A percentile compares a stretch with the other conserved stretches of the same genome.
Conservation (phyloP, 75 land plant genomes). For the Larix kaempferi region DNA sequence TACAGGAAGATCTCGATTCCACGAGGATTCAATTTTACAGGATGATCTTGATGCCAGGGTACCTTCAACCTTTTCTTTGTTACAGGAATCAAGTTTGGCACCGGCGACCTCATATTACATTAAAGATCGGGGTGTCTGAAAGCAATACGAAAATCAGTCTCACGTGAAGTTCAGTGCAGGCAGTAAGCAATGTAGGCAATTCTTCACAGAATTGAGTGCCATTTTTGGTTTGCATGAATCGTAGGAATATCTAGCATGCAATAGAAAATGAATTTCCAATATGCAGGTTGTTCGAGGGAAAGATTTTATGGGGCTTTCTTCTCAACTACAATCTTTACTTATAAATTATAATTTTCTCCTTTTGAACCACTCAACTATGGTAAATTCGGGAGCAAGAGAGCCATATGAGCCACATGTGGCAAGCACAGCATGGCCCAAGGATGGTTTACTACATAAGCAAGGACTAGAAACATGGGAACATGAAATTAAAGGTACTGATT, state of each 20-base stretch:
- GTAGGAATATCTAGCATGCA: neutral
- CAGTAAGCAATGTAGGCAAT: neutral
- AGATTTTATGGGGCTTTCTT: neutral
- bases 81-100: too few species aligned
- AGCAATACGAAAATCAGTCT: neutral
- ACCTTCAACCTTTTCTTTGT: too few species aligned
- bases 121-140: neutral
- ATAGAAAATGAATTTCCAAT: neutral
- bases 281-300: neutral
- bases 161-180: neutral
- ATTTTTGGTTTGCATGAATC: neutral
- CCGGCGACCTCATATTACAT: too few species aligned
- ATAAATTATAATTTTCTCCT: neutral
- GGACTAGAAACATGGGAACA: too few species aligned
- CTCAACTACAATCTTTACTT: neutral
- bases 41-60: too few species aligned
- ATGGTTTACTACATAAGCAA: too few species aligned
- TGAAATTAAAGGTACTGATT: too few species aligned
- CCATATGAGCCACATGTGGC: neutral
- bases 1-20: too few species aligned
- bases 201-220: neutral
- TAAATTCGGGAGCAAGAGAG: too few species aligned
- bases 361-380: too few species aligned
- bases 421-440: too few species aligned
- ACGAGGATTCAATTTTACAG: too few species aligned